Evolutionary conservation across 176 grass and related monocot genomes (phyloP).

Genomic region (Aegilops tauschii): DNA sequence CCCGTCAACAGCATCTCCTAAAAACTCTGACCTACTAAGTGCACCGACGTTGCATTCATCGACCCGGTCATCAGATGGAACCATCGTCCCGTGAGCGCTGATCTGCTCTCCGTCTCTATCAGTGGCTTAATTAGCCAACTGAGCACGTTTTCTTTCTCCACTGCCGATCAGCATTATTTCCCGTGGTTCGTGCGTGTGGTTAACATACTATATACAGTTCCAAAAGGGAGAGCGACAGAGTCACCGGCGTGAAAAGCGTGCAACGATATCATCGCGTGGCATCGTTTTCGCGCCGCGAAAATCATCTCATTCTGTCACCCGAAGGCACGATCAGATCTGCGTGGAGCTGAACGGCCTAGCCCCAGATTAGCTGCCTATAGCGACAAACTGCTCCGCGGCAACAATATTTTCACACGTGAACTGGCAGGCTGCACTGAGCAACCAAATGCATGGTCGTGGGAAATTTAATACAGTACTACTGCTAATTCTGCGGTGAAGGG

Average conservation of each 20-base stretch:
- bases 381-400: background rate
- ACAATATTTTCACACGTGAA: background rate
- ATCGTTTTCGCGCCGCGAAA: background rate
- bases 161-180: background rate
- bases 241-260: background rate
- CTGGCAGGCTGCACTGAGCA: slow-evolving; percentile 1
- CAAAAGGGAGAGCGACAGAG: background rate
- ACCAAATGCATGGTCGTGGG: background rate
- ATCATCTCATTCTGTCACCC: background rate
- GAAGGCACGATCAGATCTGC: slow-evolving; percentile 2
- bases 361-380: background rate
- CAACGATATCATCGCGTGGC: background rate
- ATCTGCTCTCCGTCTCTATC: background rate
- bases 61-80: background rate
- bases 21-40: background rate
- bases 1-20: background rate
- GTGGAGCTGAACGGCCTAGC: background rate
- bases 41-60: background rate
- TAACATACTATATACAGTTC: background rate
- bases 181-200: background rate
- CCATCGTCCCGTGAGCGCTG: background rate
- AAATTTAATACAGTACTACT: background rate
- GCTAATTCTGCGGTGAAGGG: background rate
- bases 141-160: background rate
- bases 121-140: background rate